Evolutionary conservation across 495 filamentous ascomycete species (phyloP), one percentile per base, ranked within the genome.

Genomic region (Xanthoparmelia taractica): DNA sequence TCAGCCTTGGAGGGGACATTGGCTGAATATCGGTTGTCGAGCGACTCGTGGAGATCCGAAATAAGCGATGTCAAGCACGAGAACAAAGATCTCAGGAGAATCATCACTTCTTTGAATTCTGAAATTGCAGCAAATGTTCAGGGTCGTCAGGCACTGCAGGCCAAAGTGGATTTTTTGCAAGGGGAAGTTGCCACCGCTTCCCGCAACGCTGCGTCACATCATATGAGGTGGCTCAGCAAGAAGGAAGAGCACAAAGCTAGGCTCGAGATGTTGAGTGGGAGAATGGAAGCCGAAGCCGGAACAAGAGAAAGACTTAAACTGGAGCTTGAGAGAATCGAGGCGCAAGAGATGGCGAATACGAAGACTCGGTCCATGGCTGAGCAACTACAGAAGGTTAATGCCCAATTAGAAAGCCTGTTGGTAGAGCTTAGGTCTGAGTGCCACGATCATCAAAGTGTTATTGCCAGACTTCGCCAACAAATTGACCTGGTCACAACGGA

Each of bases 121-220:
- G 90, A 96, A 69, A 84, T 96, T 58, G 86, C 96, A 74, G 92
- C 97, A 73, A 90, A 86, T 72, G 84, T 89, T 71, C 82, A 85
- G 65, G 81, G 88, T 65, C 85, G 91, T 59, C 88, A 92, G 67
- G 82, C 78, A 68, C 87, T 96, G 76, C 84, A 89, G 65, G 79
- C 80, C 69, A 93, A 92, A 71, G 87, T 96, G 69, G 84, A 91
- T 67, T 81, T 80, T 59, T 75, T 97, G 56, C 91, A 96, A 75
- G 82, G 88, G 66, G 89, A 96, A 61, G 90, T 97, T 87, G 82
- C 84, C 15, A 78, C 75, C 58, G 85, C 89, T n/a, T 85, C 87
- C 60, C 79, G 81, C 50, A 87, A 95, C 59, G 84, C 96, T 60
- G 84, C 85, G 20, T 82, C 86, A 61, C 91, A 96, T 70, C 90